Conservation (phyloP, 2,329 filamentous ascomycete genomes). For the Alternaria triticimaculans region DNA sequence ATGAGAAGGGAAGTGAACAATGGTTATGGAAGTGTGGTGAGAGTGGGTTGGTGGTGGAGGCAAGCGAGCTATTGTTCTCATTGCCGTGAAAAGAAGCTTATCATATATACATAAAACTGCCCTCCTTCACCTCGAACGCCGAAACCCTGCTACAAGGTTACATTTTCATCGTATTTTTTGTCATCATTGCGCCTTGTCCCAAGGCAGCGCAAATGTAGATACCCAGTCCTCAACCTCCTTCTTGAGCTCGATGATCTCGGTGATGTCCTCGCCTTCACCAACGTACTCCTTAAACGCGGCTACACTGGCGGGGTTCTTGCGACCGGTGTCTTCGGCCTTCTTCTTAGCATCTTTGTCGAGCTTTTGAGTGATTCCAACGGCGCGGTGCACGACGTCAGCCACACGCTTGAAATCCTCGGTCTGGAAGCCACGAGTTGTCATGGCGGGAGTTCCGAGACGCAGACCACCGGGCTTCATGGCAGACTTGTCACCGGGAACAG, state of each 20-base stretch:
- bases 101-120: slow-evolving; percentile 24
- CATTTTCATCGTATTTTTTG: slow-evolving; percentile 5
- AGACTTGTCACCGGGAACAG: slow-evolving; percentile 95
- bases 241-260: slow-evolving; percentile 50
- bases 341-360: slow-evolving; percentile 50
- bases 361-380: slow-evolving; percentile 51
- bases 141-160: slow-evolving; percentile 15
- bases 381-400: slow-evolving; percentile 51
- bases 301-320: slow-evolving; percentile 50
- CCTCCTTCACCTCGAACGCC: slow-evolving; percentile 26
- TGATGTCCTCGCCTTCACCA: slow-evolving; percentile 50
- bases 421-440: slow-evolving; percentile 95
- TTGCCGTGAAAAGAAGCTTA: slow-evolving; percentile 8
- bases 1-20: neutral
- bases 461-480: slow-evolving; percentile 93
- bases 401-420: slow-evolving; percentile 85
- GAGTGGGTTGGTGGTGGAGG: neutral
- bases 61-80: slow-evolving; percentile 12
- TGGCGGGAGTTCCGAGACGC: slow-evolving; percentile 94
- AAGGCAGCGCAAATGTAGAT: slow-evolving; percentile 50
- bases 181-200: slow-evolving; percentile 41
- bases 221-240: slow-evolving; percentile 53
- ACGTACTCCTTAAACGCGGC: slow-evolving; percentile 52
- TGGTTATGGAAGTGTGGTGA: neutral
- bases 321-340: slow-evolving; percentile 44